Evolutionary conservation across 768 basidiomycete genomes (phyloP), one percentile per base, ranked within the genome.

Genomic region (Leccinum variicolor): DNA sequence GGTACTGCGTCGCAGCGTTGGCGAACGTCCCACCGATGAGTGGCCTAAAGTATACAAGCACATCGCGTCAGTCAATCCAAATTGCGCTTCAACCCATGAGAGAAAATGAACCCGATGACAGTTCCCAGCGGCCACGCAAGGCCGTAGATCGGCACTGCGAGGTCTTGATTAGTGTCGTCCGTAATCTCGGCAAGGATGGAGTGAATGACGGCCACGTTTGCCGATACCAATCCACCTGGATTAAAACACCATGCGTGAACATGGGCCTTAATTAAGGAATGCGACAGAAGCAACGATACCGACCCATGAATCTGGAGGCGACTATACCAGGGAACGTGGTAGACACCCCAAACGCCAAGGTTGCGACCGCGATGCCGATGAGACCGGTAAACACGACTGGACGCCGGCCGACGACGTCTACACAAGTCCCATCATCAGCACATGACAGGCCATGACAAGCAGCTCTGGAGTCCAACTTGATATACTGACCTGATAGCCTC

Each of bases 181-280:
- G 85, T 84, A 26, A 88, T 73, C 67, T 88, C 86, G 3, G 81
- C 79, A 0, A 89, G 73, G 21, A 84, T 78, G 2, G 82, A 81
- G 53, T 84, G 81, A 29, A 87, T 76, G 8, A 86, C 85, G 9
- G 84, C 84, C 41, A 82, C 69, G 58, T 83, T 87, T 39, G 84
- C 86, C 9, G 81, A 80, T 58, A 83, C 78, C 23, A 84, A 66
- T n/a, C 86, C 86, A n/a, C 82, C 85, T 84, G n/a, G 26, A 56
- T 34, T 26, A 14, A 14, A 21, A 9, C 4, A 2, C 19, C 5
- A 14, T 14, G 39, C 1, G 14, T 41, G 15, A 54, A 28, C 23
- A 36, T 6, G 8, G 39, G 31, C 1, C 1, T 9, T 17, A 29
- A 8, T 15, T 6, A 21, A 8, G 6, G n/a, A 6, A 1, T 3